Evolutionary conservation across 306 rosid genomes (phyloP).

Genomic region (Delonix regia): DNA sequence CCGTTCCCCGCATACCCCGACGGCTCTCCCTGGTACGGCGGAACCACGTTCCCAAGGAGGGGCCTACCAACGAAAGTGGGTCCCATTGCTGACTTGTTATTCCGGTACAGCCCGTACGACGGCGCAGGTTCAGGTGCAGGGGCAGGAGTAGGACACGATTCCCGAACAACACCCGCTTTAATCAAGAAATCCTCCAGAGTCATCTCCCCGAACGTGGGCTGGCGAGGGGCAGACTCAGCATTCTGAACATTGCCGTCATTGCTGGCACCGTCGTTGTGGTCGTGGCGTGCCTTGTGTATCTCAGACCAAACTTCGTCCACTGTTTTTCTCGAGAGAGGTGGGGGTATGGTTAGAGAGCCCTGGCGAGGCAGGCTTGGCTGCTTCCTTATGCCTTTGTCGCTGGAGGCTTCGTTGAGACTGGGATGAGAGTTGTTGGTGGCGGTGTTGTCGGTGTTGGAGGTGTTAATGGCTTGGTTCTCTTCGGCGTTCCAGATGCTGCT

Average conservation of each 20-base stretch:
- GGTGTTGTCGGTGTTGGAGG: too few relatives aligned
- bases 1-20: conserved; percentile 56
- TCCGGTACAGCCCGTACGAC: conserved; percentile 49
- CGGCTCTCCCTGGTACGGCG: conserved; percentile 53
- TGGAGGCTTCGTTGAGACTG: background rate
- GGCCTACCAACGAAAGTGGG: conserved; percentile 49
- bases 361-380: conserved; percentile 72
- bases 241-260: conserved; percentile 39
- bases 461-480: conserved; percentile 58
- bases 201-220: conserved; percentile 90
- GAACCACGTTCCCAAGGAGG: conserved; percentile 37
- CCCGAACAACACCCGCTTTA: conserved; percentile 87
- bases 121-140: conserved; percentile 24
- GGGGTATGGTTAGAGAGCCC: conserved; percentile 75
- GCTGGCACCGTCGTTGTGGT: background rate
- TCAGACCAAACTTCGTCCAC: conserved; percentile 97
- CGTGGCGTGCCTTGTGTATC: conserved; percentile 51
- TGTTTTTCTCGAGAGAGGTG: conserved; percentile 77
- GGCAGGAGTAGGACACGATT: conserved; percentile 31
- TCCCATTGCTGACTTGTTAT: conserved; percentile 38
- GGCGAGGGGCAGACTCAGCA: conserved; percentile 66
- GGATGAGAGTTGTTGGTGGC: conserved; percentile 10
- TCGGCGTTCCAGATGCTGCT: conserved; percentile 90
- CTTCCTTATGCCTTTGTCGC: conserved; percentile 42
- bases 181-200: conserved; percentile 90